A percentile compares a stretch with the other conserved stretches of the same genome.
phyloP scores from a whole-genome alignment of 169 alveolate species.

The Cryptosporidium tyzzeri region DNA sequence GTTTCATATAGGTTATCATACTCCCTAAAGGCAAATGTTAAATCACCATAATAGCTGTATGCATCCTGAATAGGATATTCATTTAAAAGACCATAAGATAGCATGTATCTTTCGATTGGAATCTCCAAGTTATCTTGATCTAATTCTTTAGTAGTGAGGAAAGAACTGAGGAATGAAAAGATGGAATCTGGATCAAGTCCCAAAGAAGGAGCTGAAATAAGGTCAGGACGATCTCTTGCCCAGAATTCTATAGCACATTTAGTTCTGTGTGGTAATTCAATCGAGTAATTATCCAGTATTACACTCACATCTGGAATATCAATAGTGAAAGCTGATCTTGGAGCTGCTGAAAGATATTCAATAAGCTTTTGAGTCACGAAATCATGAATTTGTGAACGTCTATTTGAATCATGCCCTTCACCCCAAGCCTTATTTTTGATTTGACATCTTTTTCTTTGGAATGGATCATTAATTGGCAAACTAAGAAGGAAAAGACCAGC shows the following conservation, averaged over 20 bases:
- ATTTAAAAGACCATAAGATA: constrained; percentile 5
- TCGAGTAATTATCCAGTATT: constrained; percentile 19
- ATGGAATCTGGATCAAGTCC: constrained; percentile 20
- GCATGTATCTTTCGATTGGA: not conserved
- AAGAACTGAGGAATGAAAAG: not conserved
- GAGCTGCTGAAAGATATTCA: constrained; percentile 17
- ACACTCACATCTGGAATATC: constrained; percentile 30
- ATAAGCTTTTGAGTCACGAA: constrained; percentile 1
- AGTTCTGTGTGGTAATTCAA: not conserved
- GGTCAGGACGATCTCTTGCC: constrained; percentile 56
- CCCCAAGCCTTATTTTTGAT: constrained; percentile 9
- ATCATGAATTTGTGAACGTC: constrained; percentile 15
- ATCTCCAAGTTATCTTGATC: not conserved
- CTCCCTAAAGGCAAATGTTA: not conserved
- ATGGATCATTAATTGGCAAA: not conserved
- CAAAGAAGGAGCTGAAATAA: constrained; percentile 31
- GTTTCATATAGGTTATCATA: constrained; percentile 6
- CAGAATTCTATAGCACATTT: constrained; percentile 19
- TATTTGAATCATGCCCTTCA: not conserved
- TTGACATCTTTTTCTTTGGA: not conserved
- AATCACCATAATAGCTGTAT: not conserved
- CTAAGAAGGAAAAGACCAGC: constrained; percentile 8
- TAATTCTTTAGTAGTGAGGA: not conserved
- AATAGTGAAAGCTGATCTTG: constrained; percentile 25
- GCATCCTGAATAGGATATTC: not conserved